Conservation (phyloP, 495 filamentous ascomycete genomes). For the Parathielavia appendiculata region DNA sequence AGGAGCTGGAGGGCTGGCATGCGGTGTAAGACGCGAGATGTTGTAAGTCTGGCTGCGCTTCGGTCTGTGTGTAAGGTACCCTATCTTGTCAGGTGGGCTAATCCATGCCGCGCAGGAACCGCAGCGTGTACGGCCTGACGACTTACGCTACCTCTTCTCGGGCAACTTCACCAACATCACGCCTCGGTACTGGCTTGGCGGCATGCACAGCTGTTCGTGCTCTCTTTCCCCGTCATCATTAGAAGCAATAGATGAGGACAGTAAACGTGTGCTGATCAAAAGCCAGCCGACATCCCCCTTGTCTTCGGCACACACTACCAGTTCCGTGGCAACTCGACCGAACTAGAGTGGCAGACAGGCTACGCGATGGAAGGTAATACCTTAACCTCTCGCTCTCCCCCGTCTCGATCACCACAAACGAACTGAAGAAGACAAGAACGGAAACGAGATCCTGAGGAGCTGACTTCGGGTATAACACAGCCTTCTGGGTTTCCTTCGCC, state of each 20-base stretch:
- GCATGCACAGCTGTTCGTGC: constrained; percentile 30
- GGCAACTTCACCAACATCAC: constrained; percentile 37
- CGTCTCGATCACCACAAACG: background rate
- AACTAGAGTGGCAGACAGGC: constrained; percentile 29
- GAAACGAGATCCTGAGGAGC: background rate
- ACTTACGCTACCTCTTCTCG: constrained; percentile 37
- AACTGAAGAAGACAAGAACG: background rate
- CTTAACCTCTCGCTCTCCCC: background rate
- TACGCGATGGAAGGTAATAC: constrained; percentile 33
- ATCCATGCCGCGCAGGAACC: background rate
- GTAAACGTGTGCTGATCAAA: background rate
- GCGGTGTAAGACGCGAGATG: constrained; percentile 1
- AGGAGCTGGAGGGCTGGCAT: constrained; percentile 10
- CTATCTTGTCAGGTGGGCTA: background rate
- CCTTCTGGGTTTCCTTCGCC: constrained; percentile 27
- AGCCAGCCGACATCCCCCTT: constrained; percentile 38
- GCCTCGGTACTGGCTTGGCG: constrained; percentile 37
- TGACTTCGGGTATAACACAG: background rate
- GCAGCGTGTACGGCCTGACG: constrained; percentile 7
- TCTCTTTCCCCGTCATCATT: background rate
- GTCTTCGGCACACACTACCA: constrained; percentile 41
- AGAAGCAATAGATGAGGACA: background rate
- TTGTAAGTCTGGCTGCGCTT: background rate
- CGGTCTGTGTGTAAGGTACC: background rate
- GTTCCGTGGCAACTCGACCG: constrained; percentile 39